Conservation (phyloP, 345 rosid genomes). For the Trapa bicornis region DNA sequence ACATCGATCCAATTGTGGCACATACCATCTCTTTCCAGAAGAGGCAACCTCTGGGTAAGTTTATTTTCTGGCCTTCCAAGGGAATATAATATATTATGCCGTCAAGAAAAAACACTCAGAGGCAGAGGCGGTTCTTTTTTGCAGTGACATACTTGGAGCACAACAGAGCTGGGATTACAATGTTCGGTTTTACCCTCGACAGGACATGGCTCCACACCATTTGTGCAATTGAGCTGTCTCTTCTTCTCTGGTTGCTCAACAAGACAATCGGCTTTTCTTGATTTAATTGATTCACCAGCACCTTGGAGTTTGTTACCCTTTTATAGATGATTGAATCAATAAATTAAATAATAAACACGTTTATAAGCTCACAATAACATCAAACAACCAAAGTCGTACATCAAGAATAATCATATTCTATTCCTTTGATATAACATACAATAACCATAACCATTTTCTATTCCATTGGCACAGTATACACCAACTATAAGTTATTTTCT, state of each 20-base stretch:
- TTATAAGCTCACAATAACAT: too few species aligned
- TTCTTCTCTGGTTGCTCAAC: conserved; percentile 83
- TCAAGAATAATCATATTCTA: too few species aligned
- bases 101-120: neutral
- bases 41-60: conserved; percentile 77
- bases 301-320: too few species aligned
- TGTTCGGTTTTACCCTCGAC: conserved; percentile 71
- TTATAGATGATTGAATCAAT: too few species aligned
- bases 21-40: conserved; percentile 71
- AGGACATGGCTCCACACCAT: conserved; percentile 78
- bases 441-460: too few species aligned
- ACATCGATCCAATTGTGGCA: conserved; percentile 45
- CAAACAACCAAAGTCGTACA: too few species aligned
- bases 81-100: neutral
- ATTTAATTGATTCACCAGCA: neutral
- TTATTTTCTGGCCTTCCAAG: neutral
- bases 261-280: conserved; percentile 51
- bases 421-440: too few species aligned
- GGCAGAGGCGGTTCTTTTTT: neutral
- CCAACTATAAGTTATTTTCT: too few species aligned
- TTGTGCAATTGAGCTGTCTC: conserved; percentile 65
- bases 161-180: conserved; percentile 81
- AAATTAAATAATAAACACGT: too few species aligned
- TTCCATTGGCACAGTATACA: too few species aligned
- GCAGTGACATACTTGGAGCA: conserved; percentile 78